These are phyloP conservation scores for Trichoderma brevicompactum DNA, from an alignment of 2,329 filamentous ascomycete genomes.

Conservation along the genomic window DNA sequence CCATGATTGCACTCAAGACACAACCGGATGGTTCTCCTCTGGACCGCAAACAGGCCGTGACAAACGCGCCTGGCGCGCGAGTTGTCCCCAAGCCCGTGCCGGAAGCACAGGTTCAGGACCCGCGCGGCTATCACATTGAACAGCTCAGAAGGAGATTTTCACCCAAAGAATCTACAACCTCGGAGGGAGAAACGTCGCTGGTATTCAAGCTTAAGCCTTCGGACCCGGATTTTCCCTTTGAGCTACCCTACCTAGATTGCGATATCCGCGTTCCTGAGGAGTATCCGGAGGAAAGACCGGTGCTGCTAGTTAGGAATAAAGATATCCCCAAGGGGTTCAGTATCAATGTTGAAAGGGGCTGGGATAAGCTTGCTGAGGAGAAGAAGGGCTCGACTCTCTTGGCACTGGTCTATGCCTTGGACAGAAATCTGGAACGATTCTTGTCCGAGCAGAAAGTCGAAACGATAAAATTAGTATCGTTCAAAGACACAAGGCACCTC, in stretches of 20 bases:
- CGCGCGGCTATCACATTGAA: constrained; percentile 73
- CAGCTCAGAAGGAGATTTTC: constrained; percentile 72
- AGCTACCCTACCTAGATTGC: constrained; percentile 70
- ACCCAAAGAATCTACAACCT: constrained; percentile 49
- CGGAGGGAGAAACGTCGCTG: constrained; percentile 59
- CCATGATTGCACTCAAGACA: constrained; percentile 47
- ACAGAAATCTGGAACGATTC: constrained; percentile 72
- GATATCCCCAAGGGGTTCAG: constrained; percentile 73
- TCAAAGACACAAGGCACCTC: constrained; percentile 59
- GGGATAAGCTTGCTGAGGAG: constrained; percentile 65
- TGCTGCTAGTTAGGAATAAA: constrained; percentile 67
- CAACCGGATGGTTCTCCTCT: constrained; percentile 38
- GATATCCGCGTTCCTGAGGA: constrained; percentile 64
- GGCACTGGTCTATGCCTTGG: constrained; percentile 68
- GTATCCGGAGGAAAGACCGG: constrained; percentile 65
- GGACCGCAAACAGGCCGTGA: constrained; percentile 53
- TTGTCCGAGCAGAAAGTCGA: constrained; percentile 72
- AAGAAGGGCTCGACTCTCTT: constrained; percentile 64
- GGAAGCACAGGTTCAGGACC: constrained; percentile 65
- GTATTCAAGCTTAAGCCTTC: constrained; percentile 71
- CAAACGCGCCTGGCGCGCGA: constrained; percentile 49
- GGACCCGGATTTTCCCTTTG: constrained; percentile 83
- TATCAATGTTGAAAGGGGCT: constrained; percentile 77
- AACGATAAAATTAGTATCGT: constrained; percentile 70
- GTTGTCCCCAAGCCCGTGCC: constrained; percentile 69